phyloP scores from a whole-genome alignment of 352 stramenopile genomes.

The Pythium vanterpoolii region DNA sequence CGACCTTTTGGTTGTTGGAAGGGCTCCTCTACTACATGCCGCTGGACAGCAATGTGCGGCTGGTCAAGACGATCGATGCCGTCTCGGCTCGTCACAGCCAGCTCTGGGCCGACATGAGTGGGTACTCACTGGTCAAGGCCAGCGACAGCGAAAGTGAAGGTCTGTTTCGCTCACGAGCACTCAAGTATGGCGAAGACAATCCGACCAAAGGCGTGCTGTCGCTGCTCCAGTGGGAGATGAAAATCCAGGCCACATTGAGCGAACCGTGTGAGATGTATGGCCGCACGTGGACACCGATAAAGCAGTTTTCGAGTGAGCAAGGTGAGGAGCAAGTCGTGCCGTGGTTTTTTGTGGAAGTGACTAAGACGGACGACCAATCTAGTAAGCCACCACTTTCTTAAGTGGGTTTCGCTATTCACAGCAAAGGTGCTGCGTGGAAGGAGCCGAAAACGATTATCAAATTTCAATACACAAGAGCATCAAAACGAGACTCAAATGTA shows the following conservation, averaged over 20 bases:
- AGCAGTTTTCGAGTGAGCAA: neutral
- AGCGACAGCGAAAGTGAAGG: constrained; percentile 15
- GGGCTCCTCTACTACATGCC: constrained; percentile 48
- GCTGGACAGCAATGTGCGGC: constrained; percentile 32
- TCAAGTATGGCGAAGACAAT: constrained; percentile 52
- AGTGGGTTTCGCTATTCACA: neutral
- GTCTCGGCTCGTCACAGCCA: constrained; percentile 42
- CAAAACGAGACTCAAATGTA: too few relatives aligned
- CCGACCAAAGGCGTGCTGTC: constrained; percentile 39
- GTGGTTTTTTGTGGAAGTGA: constrained; percentile 25
- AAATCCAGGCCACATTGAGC: constrained; percentile 28
- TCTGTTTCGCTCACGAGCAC: constrained; percentile 24
- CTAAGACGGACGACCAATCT: constrained; percentile 12
- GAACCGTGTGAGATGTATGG: constrained; percentile 34
- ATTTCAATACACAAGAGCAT: too few relatives aligned
- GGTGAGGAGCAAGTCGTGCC: constrained; percentile 23
- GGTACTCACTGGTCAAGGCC: constrained; percentile 15
- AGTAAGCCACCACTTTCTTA: neutral
- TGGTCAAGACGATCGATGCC: constrained; percentile 52
- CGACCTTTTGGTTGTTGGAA: constrained; percentile 58
- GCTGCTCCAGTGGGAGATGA: constrained; percentile 40
- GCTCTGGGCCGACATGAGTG: constrained; percentile 47
- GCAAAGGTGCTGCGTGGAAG: too few relatives aligned
- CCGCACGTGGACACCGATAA: constrained; percentile 31
- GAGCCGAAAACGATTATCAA: too few relatives aligned